phyloP scores from a whole-genome alignment of 805 yeast genomes.

The Nakazawaea wickerhamii region DNA sequence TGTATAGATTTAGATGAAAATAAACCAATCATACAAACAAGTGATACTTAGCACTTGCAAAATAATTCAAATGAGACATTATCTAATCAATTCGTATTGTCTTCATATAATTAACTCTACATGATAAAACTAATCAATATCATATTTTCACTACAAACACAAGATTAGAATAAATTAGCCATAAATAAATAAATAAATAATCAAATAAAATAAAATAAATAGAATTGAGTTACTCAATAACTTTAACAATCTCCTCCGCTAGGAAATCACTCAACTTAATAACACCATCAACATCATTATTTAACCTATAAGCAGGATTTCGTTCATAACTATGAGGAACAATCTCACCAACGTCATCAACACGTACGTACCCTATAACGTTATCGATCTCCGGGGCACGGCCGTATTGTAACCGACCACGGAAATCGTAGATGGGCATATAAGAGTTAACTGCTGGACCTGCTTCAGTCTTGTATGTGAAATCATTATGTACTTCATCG shows the following conservation, averaged over 20 bases:
- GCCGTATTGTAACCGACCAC: constrained; percentile 58
- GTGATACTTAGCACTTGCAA: too few species aligned
- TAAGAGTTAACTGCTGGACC: constrained; percentile 43
- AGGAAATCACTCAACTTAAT: constrained; percentile 48
- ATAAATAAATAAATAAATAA: not conserved
- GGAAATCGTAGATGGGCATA: constrained; percentile 69
- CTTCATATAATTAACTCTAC: too few species aligned
- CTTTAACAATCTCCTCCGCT: constrained; percentile 29
- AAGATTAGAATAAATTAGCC: too few species aligned
- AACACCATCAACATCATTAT: constrained; percentile 40
- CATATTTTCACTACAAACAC: too few species aligned
- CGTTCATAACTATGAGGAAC: constrained; percentile 48
- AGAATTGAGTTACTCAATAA: not conserved
- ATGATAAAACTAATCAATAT: too few species aligned
- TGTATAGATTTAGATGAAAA: too few species aligned
- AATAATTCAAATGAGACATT: too few species aligned
- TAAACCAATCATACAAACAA: too few species aligned
- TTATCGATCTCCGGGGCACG: constrained; percentile 69
- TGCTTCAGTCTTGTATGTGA: constrained; percentile 51
- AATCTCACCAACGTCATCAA: constrained; percentile 50
- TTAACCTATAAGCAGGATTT: constrained; percentile 54
- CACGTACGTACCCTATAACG: constrained; percentile 63
- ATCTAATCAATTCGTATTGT: too few species aligned
- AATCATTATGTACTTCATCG: constrained; percentile 35
- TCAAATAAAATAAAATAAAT: not conserved